Evolutionary conservation across 169 alveolate genomes (phyloP), one percentile per base, ranked within the genome.

Genomic region (Eimeria acervulina): DNA sequence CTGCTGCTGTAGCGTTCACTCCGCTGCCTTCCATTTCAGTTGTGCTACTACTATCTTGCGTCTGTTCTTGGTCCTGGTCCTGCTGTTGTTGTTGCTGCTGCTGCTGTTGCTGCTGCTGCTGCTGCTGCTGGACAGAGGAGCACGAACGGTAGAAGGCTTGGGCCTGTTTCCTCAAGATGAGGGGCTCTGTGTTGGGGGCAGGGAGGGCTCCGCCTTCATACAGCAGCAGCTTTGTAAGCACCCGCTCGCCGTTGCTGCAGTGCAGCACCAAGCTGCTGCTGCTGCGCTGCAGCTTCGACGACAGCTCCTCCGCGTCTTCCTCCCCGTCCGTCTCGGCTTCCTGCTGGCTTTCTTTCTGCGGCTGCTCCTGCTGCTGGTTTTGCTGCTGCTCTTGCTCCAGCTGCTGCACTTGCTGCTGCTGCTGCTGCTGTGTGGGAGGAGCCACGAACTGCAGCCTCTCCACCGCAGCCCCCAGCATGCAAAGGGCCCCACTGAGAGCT

Each of bases 211-310:
- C 90, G 19, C 72, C 26, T 55, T 81, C 90, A 26, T 44, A 81
- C 26, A 81, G 90, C 33, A 81, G 90, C 63, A 81, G 90, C 70
- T 81, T 81, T 26, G 72, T 47, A 44, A 23, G 70, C 15, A 81
- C 70, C n/a, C 90, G 47, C 47, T 81, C 90, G 38, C 90, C 90
- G 70, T 81, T 81, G 90, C 90, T 81, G 90, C 90, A 81, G 90
- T 81, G 90, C 70, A 81, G 42, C 90, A 81, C 90, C 47, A 81
- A 5, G 42, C 90, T 23, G 72, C 90, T 81, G 70, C 90, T 81
- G 72, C 70, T 42, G 61, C 52, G 90, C 90, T 81, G 72, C 70
- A 81, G 90, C 47, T 10, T 31, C 42, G 63, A 68, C 3, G 90
- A 55, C 63, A 81, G 90, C 90, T 47, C 42, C 12, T 81, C 90